Conservation (phyloP, 1,284 basidiomycete genomes). For the Dichomitus squalens region DNA sequence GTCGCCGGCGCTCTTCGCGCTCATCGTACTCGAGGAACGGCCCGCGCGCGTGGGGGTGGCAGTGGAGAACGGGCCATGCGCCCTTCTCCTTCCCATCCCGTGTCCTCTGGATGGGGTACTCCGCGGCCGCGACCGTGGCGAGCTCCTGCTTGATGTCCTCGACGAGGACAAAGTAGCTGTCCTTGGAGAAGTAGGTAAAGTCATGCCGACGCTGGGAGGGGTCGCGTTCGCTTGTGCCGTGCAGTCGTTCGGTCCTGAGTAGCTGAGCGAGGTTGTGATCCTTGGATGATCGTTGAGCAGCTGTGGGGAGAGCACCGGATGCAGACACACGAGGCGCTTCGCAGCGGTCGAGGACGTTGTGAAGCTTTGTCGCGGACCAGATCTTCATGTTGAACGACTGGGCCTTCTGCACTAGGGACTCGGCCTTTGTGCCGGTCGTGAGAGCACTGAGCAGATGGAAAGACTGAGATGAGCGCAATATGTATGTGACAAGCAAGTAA, state of each 20-base stretch:
- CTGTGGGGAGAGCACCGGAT: slow-evolving; percentile 28
- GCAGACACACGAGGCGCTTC: slow-evolving; percentile 37
- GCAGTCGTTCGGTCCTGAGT: slow-evolving; percentile 85
- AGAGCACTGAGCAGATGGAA: neutral
- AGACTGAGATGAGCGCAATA: neutral
- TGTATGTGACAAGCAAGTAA: neutral
- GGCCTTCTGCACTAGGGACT: slow-evolving; percentile 76
- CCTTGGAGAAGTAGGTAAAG: slow-evolving; percentile 86
- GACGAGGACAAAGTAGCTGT: slow-evolving; percentile 83
- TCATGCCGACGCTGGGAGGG: slow-evolving; percentile 86
- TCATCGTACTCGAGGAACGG: slow-evolving; percentile 77
- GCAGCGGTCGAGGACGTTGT: slow-evolving; percentile 73
- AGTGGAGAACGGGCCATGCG: slow-evolving; percentile 73
- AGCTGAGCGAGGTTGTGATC: slow-evolving; percentile 60
- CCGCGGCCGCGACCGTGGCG: slow-evolving; percentile 68
- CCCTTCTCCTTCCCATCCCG: slow-evolving; percentile 52
- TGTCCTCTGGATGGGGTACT: slow-evolving; percentile 58
- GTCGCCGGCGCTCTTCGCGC: slow-evolving; percentile 65
- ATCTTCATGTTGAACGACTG: slow-evolving; percentile 84
- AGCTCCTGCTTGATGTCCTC: slow-evolving; percentile 87
- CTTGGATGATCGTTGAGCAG: slow-evolving; percentile 25
- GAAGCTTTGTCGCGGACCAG: slow-evolving; percentile 78
- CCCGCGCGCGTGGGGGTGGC: slow-evolving; percentile 68
- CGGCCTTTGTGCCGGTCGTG: slow-evolving; percentile 13
- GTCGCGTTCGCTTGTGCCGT: slow-evolving; percentile 92